phyloP scores from a whole-genome alignment of 768 basidiomycete genomes.

The Agrocybe pediades region DNA sequence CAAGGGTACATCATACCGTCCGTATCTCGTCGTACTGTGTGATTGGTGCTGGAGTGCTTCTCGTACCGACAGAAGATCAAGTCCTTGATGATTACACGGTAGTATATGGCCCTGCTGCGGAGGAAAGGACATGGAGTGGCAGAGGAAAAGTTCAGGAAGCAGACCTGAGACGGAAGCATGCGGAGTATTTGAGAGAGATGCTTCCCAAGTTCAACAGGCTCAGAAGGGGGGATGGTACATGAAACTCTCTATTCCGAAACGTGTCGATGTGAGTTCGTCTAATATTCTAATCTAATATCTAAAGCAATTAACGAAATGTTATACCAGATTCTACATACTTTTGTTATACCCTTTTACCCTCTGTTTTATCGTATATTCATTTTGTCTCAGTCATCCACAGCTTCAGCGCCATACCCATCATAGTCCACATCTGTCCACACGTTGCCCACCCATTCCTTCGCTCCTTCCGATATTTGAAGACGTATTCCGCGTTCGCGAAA shows the following conservation, averaged over 20 bases:
- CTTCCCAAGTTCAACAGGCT: constrained; percentile 85
- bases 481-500: constrained; percentile 11
- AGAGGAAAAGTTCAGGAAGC: constrained; percentile 81
- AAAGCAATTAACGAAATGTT: background rate
- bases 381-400: background rate
- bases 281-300: background rate
- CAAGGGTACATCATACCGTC: constrained; percentile 83
- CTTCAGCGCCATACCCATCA: constrained; percentile 10
- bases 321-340: background rate
- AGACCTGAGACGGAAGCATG: constrained; percentile 84
- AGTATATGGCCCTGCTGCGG: constrained; percentile 75
- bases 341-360: background rate
- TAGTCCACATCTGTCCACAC: constrained; percentile 9
- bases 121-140: constrained; percentile 83
- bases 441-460: constrained; percentile 15
- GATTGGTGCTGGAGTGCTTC: constrained; percentile 77
- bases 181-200: constrained; percentile 91
- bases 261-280: background rate
- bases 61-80: constrained; percentile 81
- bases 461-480: constrained; percentile 18
- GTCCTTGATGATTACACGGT: constrained; percentile 81
- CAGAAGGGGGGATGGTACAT: constrained; percentile 58
- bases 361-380: background rate
- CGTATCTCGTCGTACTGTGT: constrained; percentile 79
- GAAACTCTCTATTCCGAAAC: constrained; percentile 13